Evolutionary conservation across 83 land plant species (phyloP).

Genomic region (Diphasiastrum complanatum): DNA sequence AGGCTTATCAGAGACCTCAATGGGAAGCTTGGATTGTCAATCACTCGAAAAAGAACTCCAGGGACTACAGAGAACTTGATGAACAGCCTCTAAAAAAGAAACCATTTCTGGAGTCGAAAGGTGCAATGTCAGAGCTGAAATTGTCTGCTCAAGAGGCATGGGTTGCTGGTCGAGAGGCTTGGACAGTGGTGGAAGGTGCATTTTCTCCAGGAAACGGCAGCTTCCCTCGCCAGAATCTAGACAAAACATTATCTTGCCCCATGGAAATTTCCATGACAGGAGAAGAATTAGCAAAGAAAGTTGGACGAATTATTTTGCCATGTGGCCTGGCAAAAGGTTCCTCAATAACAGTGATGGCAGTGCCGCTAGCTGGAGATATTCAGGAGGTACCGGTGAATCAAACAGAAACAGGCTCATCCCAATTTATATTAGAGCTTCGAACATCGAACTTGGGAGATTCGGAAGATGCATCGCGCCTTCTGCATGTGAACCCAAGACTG

Average conservation of each 20-base stretch:
- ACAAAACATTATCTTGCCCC: slow-evolving; percentile 12
- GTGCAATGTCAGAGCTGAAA: no score
- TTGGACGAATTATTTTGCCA: slow-evolving; percentile 42
- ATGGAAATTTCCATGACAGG: slow-evolving; percentile 8
- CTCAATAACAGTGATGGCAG: slow-evolving; percentile 66
- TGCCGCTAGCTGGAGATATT: slow-evolving; percentile 47
- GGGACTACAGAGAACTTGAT: no score
- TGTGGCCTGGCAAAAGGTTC: slow-evolving; percentile 83
- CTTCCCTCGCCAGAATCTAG: neutral
- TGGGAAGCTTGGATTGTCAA: no score
- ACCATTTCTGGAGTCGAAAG: no score
- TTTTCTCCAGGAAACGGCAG: neutral
- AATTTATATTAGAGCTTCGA: slow-evolving; percentile 78
- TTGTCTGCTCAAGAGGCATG: no score
- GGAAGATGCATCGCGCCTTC: slow-evolving; percentile 82
- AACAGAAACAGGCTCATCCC: slow-evolving; percentile 55
- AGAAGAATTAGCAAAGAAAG: slow-evolving; percentile 9
- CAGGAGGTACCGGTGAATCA: slow-evolving; percentile 30
- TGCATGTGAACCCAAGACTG: slow-evolving; percentile 85
- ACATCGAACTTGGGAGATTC: slow-evolving; percentile 74
- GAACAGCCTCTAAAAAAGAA: no score
- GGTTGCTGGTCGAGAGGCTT: slow-evolving; percentile 20
- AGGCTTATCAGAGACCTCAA: no score
- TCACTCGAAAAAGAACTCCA: no score
- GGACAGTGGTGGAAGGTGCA: slow-evolving; percentile 16